Evolutionary conservation across 1,284 basidiomycete species (phyloP).

Genomic region (Ustilago lituana): DNA sequence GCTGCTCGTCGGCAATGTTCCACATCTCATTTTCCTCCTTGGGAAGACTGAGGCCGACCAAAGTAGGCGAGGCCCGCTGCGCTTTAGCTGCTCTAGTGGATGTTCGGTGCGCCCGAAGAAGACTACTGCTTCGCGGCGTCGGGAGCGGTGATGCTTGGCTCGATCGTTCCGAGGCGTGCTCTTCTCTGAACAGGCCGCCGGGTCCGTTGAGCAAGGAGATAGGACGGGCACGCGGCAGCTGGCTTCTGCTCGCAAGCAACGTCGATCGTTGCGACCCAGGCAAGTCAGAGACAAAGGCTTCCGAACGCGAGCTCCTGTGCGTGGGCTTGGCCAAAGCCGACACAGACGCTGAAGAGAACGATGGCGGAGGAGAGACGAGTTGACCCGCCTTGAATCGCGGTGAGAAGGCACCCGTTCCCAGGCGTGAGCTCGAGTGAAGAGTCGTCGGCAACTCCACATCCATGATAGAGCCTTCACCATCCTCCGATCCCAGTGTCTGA

Average conservation of each 20-base stretch:
- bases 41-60: conserved; percentile 35
- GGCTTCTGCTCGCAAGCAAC: conserved; percentile 27
- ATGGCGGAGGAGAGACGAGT: conserved; percentile 8
- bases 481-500: conserved; percentile 35
- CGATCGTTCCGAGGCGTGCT: conserved; percentile 16
- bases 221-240: conserved; percentile 31
- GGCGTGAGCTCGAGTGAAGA: conserved; percentile 8
- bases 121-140: conserved; percentile 33
- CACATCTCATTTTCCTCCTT: conserved; percentile 38
- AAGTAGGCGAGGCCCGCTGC: conserved; percentile 25
- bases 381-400: conserved; percentile 9
- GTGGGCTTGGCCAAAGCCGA: conserved; percentile 20
- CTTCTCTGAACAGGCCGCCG: conserved; percentile 31
- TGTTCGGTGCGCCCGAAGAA: conserved; percentile 19
- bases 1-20: conserved; percentile 47
- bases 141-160: conserved; percentile 34
- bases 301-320: conserved; percentile 25
- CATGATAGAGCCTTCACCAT: conserved; percentile 43
- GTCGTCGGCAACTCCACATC: conserved; percentile 30
- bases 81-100: conserved; percentile 8
- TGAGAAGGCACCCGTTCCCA: conserved; percentile 7
- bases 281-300: conserved; percentile 27
- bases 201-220: conserved; percentile 44
- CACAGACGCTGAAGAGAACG: conserved; percentile 15
- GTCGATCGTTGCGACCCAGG: conserved; percentile 21